Conservation (phyloP, 2,329 filamentous ascomycete species). For the Periconia sp. region DNA sequence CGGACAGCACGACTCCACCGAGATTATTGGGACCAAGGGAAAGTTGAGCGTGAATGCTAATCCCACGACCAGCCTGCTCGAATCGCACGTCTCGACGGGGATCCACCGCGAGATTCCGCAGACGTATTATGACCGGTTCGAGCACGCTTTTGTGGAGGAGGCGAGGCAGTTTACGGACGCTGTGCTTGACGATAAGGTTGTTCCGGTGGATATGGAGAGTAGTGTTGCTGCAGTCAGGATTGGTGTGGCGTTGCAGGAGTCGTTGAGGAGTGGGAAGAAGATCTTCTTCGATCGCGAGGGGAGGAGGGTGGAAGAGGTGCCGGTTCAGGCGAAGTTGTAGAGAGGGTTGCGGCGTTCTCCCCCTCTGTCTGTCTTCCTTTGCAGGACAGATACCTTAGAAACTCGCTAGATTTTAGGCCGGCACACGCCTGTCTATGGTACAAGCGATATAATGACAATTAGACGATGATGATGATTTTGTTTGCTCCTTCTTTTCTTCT, state of each 20-base stretch:
- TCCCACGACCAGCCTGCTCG: slow-evolving; percentile 58
- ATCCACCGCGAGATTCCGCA: slow-evolving; percentile 62
- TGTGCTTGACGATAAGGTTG: slow-evolving; percentile 57
- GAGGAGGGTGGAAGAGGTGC: slow-evolving; percentile 43
- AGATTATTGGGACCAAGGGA: slow-evolving; percentile 67
- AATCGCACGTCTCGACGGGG: slow-evolving; percentile 56
- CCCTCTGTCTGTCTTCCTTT: no score
- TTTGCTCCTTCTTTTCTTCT: no score
- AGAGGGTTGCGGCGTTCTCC: neutral
- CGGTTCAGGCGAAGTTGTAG: slow-evolving; percentile 40
- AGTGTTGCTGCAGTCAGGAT: slow-evolving; percentile 64
- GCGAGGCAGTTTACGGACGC: slow-evolving; percentile 64
- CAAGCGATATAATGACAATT: no score
- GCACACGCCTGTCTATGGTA: no score
- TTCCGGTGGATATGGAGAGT: slow-evolving; percentile 60
- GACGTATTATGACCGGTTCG: slow-evolving; percentile 65
- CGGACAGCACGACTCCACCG: slow-evolving; percentile 67
- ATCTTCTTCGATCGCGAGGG: slow-evolving; percentile 59
- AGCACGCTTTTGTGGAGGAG: slow-evolving; percentile 64
- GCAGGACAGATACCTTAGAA: no score
- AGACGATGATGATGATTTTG: no score
- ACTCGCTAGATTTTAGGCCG: no score
- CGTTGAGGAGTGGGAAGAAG: slow-evolving; percentile 48
- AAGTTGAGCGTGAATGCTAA: slow-evolving; percentile 64
- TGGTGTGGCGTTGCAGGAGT: slow-evolving; percentile 54